Base-by-base conservation (phyloP, 805 yeast genomes). In the Cyberlindnera mrakii region DNA sequence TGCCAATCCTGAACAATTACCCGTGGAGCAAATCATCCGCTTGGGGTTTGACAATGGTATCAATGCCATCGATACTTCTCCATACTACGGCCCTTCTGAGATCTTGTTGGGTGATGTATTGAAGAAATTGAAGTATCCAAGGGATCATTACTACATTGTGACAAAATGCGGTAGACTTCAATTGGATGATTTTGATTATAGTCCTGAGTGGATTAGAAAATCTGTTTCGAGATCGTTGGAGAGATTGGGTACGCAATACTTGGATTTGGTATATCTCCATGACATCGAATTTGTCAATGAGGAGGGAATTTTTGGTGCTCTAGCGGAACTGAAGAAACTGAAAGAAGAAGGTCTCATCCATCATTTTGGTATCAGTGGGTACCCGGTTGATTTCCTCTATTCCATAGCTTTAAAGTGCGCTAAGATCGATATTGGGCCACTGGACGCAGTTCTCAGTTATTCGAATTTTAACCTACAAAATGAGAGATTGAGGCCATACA, bases 31-130 rank as follows among this genome's bases (percentile, higher is more conserved):
- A 0, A 74, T 90, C 39, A 51, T 90, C 17, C 58, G 66, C 38
- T 54, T 60, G 13, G 93, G 90, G 0, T 81, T 90, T 53, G 63
- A 67, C 17, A 57, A 69, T 20, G 96, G 96, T 0, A 67, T 87
- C 46, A 74, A 71, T 37, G 93, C 95, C 2, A 69, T 90, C 31
- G 97, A 90, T 58, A 88, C 97, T 0, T 85, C 96, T 0, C 96
- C 97, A 4, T 89, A 86, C 64, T 90, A 90, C 59, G 97, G 97
- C 0, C 87, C 87, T 0, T 85, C 95, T 5, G 98, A 90, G 57
- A 70, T 64, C 16, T 50, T 90, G 13, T 58, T 86, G 6, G 97
- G 98, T 2, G 47, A 70, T 14, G 91, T 89, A 0, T 64, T 90
- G 50, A 59, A 63, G 19, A 50, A 60, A 5, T 39, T 66, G 8